Base-by-base conservation (phyloP, 805 yeast species). In the Kazachstania kunashirensis region DNA sequence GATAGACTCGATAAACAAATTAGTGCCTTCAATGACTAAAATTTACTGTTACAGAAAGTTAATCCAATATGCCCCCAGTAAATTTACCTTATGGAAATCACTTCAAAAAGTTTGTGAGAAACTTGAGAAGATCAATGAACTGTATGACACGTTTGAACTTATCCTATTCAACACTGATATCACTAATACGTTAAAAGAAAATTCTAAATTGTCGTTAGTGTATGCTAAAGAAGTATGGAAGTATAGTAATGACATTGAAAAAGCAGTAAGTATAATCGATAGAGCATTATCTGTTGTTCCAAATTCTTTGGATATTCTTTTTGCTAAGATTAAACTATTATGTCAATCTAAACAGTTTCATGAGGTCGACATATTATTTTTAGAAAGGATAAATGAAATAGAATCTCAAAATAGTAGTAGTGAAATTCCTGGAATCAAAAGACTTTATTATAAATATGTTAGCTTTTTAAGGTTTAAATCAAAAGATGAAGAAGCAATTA, bases 161-260 rank as follows among this genome's bases (percentile, higher is more conserved):
- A 76, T 88, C 1, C 65, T 79, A 0, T 57, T 55, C 38, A 24
- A 34, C 1, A 15, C 4, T n/a, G 28, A 30, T 20, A 14, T 9
- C 6, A 27, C 33, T 3, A 13, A 26, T 12, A 46, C 50, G 1
- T 66, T 78, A 34, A 79, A 82, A 0, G 47, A 61, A 4, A 52
- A 61, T 21, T 75, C 72, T 26, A 50, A 70, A 10, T 65, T 84
- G 29, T 69, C 74, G 58, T 56, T 84, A 35, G 73, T 79, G 75
- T 84, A 73, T 50, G 81, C 94, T 0, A 79, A 79, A 45, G 88
- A 81, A 47, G 63, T 69, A 36, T 76, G 85, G 79, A 57, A 61
- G 30, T 39, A 62, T 17, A 67, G 60, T 2, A 51, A 62, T 1
- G 75, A 80, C 45, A 47, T 69, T 1, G 59, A 52, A 1, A 69